Evolutionary conservation across 805 yeast genomes (phyloP), one percentile per base, ranked within the genome.

Genomic region (Cephaloascus albidus): DNA sequence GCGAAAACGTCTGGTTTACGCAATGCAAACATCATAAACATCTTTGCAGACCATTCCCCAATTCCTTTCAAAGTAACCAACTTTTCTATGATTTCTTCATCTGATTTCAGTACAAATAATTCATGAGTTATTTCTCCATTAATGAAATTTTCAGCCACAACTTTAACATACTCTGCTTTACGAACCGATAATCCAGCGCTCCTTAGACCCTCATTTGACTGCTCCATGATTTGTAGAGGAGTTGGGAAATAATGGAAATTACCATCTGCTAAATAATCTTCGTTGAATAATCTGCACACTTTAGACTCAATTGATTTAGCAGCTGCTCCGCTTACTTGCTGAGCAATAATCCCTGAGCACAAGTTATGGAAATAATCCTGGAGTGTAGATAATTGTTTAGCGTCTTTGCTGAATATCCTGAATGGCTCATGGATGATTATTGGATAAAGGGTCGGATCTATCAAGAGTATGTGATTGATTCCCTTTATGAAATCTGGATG

Each of bases 41-140:
- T 89, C 40, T 82, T 83, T 0, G 93, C 89, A 3, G 88, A 76
- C 97, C 97, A 89, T 2, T 70, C 70, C 0, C 93, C 94, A 15
- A 85, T 72, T 0, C 94, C 94, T 50, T 83, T 82, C 44, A 83
- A 61, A 19, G 54, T 54, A 0, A 72, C 70, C 39, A 81, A 56
- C 41, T 70, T 72, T 16, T 65, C 65, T 1, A 70, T 51, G 14
- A 82, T 58, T 18, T 63, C 76, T 2, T 72, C 72, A 36, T 72
- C 66, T 3, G 63, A 44, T 27, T 59, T 59, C 0, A 45, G 41
- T 2, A 42, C 33, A 43, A 79, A 71, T 38, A 71, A 60, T 1
- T 57, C 58, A 1, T 53, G 49, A 2, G 61, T 52, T 1, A 64
- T 53, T 2, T 53, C 54, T 2, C 67, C 65, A 35, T 64, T 59